phyloP scores from a whole-genome alignment of 441 rosid genomes.

The Macaranga tanarius region DNA sequence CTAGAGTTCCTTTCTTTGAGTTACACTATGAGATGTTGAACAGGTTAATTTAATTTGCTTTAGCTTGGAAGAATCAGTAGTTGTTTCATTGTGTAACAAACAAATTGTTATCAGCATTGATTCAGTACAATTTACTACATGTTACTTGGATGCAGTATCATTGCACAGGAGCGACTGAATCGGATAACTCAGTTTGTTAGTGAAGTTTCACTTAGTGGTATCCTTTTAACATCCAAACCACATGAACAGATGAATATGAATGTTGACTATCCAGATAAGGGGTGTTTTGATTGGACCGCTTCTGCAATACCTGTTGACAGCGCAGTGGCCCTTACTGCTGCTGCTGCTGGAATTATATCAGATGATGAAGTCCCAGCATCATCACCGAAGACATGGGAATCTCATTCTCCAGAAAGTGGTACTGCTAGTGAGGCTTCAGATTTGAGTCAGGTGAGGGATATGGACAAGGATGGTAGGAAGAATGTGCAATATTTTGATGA shows the following conservation, averaged over 20 bases:
- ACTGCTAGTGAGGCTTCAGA: conserved; percentile 74
- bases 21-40: conserved; percentile 93
- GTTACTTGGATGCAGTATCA: conserved; percentile 68
- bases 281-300: conserved; percentile 55
- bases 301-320: conserved; percentile 82
- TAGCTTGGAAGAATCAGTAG: conserved; percentile 18
- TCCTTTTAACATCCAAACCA: conserved; percentile 42
- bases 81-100: conserved; percentile 17
- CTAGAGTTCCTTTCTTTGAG: conserved; percentile 94
- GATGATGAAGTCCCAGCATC: conserved; percentile 60
- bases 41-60: conserved; percentile 53
- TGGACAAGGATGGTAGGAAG: conserved; percentile 57
- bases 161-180: conserved; percentile 95
- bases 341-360: conserved; percentile 71
- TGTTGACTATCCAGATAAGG: conserved; percentile 40
- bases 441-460: conserved; percentile 54
- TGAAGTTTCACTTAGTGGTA: conserved; percentile 59
- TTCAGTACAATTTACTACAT: conserved; percentile 21
- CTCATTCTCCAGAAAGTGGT: conserved; percentile 63
- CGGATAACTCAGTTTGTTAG: conserved; percentile 77
- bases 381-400: conserved; percentile 49
- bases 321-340: conserved; percentile 71
- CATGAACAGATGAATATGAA: conserved; percentile 40
- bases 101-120: conserved; percentile 1
- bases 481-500: conserved; percentile 50